Conservation (phyloP, 2,329 filamentous ascomycete species). For the Alternaria triticina region DNA sequence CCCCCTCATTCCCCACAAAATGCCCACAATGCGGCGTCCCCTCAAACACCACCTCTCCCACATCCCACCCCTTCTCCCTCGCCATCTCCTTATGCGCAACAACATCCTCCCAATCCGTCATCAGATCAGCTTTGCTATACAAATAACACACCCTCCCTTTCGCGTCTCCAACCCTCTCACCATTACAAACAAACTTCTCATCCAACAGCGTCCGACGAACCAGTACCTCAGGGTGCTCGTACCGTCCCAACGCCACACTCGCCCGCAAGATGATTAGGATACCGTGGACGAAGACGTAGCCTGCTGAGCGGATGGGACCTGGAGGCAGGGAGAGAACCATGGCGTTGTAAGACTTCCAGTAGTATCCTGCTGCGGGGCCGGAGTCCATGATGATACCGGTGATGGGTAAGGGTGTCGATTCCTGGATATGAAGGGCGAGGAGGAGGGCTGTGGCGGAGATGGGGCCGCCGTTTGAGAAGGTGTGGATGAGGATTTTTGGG, state of each 20-base stretch:
- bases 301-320: not conserved
- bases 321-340: conserved; percentile 12
- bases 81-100: conserved; percentile 57
- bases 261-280: not conserved
- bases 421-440: not conserved
- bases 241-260: conserved; percentile 1
- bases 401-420: conserved; percentile 5
- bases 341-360: conserved; percentile 24
- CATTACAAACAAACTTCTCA: conserved; percentile 3
- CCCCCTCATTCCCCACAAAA: conserved; percentile 59
- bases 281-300: not conserved
- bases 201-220: conserved; percentile 7
- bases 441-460: conserved; percentile 14
- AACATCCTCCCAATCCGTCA: conserved; percentile 61
- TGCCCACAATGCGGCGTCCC: conserved; percentile 65
- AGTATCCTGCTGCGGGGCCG: conserved; percentile 4
- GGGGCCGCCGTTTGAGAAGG: conserved; percentile 23
- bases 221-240: conserved; percentile 9
- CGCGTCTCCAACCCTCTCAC: too few species aligned
- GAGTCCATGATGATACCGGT: conserved; percentile 14
- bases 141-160: conserved; percentile 61
- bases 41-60: conserved; percentile 58
- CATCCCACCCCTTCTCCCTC: conserved; percentile 54
- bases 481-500: conserved; percentile 15
- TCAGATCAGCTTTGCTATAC: conserved; percentile 61